Conservation (phyloP, 1,284 basidiomycete genomes). For the Amylostereum areolatum region DNA sequence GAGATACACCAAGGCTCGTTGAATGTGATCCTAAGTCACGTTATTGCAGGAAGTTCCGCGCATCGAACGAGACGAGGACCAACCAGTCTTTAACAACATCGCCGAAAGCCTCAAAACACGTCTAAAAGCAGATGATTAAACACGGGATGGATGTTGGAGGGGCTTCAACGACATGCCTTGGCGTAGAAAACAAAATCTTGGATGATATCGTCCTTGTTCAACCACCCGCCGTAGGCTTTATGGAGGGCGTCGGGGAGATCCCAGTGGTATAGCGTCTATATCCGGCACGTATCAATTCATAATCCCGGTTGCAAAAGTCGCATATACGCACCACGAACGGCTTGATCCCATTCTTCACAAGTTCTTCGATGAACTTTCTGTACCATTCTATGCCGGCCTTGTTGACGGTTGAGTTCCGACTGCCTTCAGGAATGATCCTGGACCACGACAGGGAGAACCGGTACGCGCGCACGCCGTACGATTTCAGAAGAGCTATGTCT, state of each 20-base stretch:
- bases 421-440: too few relatives aligned
- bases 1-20: slow-evolving; percentile 74
- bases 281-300: background rate
- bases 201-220: slow-evolving; percentile 55
- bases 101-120: slow-evolving; percentile 68
- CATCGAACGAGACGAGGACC: slow-evolving; percentile 8
- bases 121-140: too few relatives aligned
- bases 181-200: slow-evolving; percentile 63
- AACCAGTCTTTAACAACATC: slow-evolving; percentile 74
- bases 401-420: too few relatives aligned
- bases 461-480: slow-evolving; percentile 30
- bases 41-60: background rate
- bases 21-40: slow-evolving; percentile 45
- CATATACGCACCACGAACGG: slow-evolving; percentile 55
- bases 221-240: slow-evolving; percentile 69
- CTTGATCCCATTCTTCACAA: slow-evolving; percentile 54
- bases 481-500: slow-evolving; percentile 58
- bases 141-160: too few relatives aligned
- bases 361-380: too few relatives aligned
- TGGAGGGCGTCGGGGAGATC: slow-evolving; percentile 68
- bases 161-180: too few relatives aligned
- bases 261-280: slow-evolving; percentile 75
- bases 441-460: too few relatives aligned
- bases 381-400: too few relatives aligned
- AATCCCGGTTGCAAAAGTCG: slow-evolving; percentile 1